A percentile compares a stretch with the other conserved stretches of the same genome.
phyloP scores from a whole-genome alignment of 1,284 basidiomycete species.

The Pyrrhoderma noxium region DNA sequence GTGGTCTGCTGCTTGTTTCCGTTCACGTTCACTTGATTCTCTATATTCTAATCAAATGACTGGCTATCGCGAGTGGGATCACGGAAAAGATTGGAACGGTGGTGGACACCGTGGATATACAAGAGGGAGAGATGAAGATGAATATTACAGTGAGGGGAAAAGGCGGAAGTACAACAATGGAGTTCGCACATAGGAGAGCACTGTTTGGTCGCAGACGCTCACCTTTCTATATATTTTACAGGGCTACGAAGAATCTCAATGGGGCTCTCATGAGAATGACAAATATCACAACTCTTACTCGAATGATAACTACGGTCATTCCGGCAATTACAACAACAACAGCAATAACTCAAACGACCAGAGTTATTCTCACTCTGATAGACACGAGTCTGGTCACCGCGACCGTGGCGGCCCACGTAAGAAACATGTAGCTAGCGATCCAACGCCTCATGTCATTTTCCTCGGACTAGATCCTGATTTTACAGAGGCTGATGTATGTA shows the following conservation, averaged over 20 bases:
- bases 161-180: constrained; percentile 71
- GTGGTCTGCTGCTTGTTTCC: no score
- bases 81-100: constrained; percentile 57
- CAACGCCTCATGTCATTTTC: constrained; percentile 86
- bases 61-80: constrained; percentile 77
- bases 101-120: constrained; percentile 33
- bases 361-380: constrained; percentile 11
- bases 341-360: constrained; percentile 23
- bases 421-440: constrained; percentile 68
- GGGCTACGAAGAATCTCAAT: constrained; percentile 38
- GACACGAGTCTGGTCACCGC: constrained; percentile 35
- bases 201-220: constrained; percentile 16
- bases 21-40: no score
- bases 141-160: constrained; percentile 56
- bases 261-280: constrained; percentile 37
- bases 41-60: constrained; percentile 39
- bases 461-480: constrained; percentile 85
- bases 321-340: constrained; percentile 29
- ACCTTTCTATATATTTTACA: constrained; percentile 26
- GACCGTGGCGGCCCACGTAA: constrained; percentile 38
- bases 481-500: constrained; percentile 75
- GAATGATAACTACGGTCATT: constrained; percentile 22
- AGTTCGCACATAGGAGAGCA: constrained; percentile 34
- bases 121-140: constrained; percentile 35
- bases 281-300: constrained; percentile 26